Conservation (phyloP, 2,329 filamentous ascomycete species). For the Colletotrichum tabaci region DNA sequence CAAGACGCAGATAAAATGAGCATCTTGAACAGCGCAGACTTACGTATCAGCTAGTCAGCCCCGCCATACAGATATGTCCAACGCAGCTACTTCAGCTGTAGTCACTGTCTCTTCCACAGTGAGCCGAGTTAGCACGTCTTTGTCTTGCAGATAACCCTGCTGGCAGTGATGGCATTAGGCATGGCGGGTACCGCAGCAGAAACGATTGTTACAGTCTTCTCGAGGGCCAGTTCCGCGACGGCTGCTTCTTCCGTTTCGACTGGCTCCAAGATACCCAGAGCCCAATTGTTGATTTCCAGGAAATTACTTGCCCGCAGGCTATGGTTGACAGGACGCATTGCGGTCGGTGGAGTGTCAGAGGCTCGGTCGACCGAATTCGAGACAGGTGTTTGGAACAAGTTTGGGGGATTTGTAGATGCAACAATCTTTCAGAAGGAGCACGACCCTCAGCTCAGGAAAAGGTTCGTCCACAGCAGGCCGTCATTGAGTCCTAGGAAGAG, state of each 20-base stretch:
- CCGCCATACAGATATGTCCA: neutral
- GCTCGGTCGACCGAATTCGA: neutral
- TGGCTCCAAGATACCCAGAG: conserved; percentile 74
- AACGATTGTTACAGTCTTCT: conserved; percentile 68
- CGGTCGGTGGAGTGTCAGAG: conserved; percentile 40
- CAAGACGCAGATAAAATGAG: neutral
- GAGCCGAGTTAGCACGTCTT: neutral
- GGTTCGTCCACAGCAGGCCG: too few relatives aligned
- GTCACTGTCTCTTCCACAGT: neutral
- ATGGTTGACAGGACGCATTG: conserved; percentile 60
- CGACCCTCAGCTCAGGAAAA: neutral
- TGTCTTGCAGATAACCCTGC: neutral
- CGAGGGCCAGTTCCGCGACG: conserved; percentile 62
- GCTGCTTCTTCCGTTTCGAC: conserved; percentile 75
- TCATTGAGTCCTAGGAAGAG: too few relatives aligned
- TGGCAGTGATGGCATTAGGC: conserved; percentile 66
- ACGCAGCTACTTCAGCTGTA: neutral
- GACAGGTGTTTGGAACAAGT: neutral
- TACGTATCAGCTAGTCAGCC: neutral
- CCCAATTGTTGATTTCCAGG: conserved; percentile 66
- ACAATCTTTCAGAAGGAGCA: neutral
- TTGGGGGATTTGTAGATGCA: neutral
- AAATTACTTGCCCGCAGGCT: conserved; percentile 68
- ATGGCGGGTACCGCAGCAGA: conserved; percentile 69
- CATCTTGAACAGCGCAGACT: neutral